phyloP scores from a whole-genome alignment of 129 eudicot species.

The Apium graveolens region DNA sequence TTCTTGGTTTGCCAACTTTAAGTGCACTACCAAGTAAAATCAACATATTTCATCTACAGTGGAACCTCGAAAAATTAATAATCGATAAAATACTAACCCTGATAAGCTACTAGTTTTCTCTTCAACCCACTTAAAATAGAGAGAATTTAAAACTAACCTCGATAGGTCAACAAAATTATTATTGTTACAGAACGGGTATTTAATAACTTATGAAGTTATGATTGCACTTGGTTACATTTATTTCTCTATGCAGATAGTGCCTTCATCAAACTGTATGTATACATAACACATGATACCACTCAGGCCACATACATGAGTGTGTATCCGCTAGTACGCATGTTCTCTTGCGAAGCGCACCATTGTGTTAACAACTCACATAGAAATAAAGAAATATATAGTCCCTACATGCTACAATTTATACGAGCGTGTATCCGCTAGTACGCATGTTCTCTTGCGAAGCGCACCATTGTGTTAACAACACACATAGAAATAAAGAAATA shows the following conservation, averaged over 20 bases:
- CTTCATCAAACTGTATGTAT: neutral
- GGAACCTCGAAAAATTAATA: neutral
- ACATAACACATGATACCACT: neutral
- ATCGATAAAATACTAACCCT: neutral
- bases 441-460: neutral
- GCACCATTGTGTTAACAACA: neutral
- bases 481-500: neutral
- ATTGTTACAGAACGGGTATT: neutral
- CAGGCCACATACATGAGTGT: neutral
- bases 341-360: neutral
- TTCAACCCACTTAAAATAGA: neutral
- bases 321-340: neutral
- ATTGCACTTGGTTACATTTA: neutral
- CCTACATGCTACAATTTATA: neutral
- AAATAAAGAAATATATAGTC: neutral
- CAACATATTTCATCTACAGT: neutral
- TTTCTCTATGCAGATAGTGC: neutral
- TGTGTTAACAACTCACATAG: neutral
- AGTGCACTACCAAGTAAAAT: neutral
- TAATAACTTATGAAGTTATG: no score
- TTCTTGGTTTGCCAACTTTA: neutral
- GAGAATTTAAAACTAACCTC: neutral
- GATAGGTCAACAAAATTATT: neutral
- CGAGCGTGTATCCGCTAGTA: neutral
- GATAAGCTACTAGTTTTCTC: neutral